Percentiles rank a stretch among this genome's conserved stretches.
Evolutionary conservation across 169 alveolate species (phyloP).

Genomic region (Eimeria praecox): DNA sequence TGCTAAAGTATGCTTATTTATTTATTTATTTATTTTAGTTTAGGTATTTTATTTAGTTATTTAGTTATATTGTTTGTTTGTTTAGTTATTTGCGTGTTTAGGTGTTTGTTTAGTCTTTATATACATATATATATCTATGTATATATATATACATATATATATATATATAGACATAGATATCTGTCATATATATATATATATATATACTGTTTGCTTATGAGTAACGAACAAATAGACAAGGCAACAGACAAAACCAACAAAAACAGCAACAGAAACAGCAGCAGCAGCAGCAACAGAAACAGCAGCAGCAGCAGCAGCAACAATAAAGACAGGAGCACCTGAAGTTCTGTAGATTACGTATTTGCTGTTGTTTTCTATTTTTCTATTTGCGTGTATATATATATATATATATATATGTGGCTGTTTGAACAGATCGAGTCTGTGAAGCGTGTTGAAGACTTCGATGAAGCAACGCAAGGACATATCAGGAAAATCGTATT

Average conservation of each 20-base stretch:
- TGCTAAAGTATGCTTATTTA: neutral
- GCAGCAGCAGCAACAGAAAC: no score
- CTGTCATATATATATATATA: neutral
- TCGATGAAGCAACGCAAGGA: constrained; percentile 80
- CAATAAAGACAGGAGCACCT: no score
- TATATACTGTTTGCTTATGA: no score
- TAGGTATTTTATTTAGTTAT: no score
- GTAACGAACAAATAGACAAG: no score
- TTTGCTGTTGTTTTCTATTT: neutral
- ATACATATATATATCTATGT: neutral
- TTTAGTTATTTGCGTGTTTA: no score
- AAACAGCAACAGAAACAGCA: no score
- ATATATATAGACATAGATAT: neutral
- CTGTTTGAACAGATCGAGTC: constrained; percentile 43
- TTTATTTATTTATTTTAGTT: neutral
- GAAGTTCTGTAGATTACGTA: no score
- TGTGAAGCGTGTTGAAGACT: constrained; percentile 75
- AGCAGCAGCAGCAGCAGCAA: no score
- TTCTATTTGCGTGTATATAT: neutral
- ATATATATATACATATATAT: neutral
- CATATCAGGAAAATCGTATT: constrained; percentile 88
- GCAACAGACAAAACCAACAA: no score
- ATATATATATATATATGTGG: neutral
- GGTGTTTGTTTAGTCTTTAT: neutral
- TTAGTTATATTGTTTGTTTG: no score